Evolutionary conservation across 495 filamentous ascomycete genomes (phyloP).

Genomic region (Thozetella sp.): DNA sequence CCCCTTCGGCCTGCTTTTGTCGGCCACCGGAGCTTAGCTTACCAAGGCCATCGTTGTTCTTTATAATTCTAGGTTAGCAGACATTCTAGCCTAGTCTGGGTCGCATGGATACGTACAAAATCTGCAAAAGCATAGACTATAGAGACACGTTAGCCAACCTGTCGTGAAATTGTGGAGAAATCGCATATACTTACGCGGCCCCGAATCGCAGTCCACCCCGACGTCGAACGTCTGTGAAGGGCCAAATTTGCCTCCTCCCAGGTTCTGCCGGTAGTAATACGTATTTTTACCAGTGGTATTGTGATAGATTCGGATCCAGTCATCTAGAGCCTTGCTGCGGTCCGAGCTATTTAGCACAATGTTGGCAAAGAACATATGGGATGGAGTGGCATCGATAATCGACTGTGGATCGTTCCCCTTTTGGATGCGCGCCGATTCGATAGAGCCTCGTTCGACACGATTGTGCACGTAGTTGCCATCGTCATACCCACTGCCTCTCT

Average conservation of each 20-base stretch:
- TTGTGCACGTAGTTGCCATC: conserved; percentile 5
- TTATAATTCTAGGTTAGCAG: neutral
- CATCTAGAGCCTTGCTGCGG: neutral
- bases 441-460: neutral
- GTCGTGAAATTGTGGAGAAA: neutral
- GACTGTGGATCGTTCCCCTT: neutral
- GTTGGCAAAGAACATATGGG: conserved; percentile 3
- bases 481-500: conserved; percentile 2
- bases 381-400: neutral
- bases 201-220: neutral
- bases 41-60: conserved; percentile 8
- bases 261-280: conserved; percentile 1
- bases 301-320: neutral
- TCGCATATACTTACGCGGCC: neutral
- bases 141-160: neutral
- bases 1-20: neutral
- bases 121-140: conserved; percentile 1
- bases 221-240: neutral
- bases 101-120: neutral
- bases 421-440: neutral
- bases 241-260: conserved; percentile 3
- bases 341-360: neutral
- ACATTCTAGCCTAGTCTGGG: neutral
- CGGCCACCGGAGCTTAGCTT: too few relatives aligned
- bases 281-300: neutral